phyloP scores from a whole-genome alignment of 179 eudicot species.

The Silene coronaria region DNA sequence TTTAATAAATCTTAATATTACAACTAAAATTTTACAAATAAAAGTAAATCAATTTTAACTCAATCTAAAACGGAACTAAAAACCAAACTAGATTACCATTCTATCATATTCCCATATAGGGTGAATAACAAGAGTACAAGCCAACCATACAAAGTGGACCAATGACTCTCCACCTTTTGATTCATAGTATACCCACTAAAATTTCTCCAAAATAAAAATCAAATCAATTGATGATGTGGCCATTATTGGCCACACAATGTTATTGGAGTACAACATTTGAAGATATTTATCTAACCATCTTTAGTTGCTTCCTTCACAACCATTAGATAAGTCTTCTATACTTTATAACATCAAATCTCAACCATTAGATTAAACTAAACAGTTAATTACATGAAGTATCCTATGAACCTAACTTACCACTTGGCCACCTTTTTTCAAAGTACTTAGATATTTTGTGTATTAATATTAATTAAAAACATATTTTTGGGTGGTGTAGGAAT shows the following conservation, averaged over 20 bases:
- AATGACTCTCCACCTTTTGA: conserved; percentile 27
- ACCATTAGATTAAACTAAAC: conserved; percentile 15
- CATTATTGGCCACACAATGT: conserved; percentile 17
- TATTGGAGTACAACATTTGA: conserved; percentile 2
- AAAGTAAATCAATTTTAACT: too few relatives aligned
- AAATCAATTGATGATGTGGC: conserved; percentile 21
- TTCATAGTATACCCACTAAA: conserved; percentile 13
- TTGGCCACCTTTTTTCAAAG: conserved; percentile 1
- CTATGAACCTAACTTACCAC: conserved; percentile 1
- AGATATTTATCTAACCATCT: conserved; percentile 7
- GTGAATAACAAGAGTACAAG: neutral
- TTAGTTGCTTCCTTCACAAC: neutral
- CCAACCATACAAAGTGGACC: conserved; percentile 26
- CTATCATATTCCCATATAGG: too few relatives aligned
- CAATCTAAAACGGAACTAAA: too few relatives aligned
- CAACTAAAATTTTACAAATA: too few relatives aligned
- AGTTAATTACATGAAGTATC: neutral
- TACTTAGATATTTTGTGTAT: conserved; percentile 25
- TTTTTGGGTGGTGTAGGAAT: neutral
- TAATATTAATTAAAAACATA: neutral
- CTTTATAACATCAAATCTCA: neutral
- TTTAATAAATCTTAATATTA: too few relatives aligned
- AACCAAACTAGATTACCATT: too few relatives aligned
- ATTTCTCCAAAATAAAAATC: neutral
- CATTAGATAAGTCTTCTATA: neutral